Percentiles rank a stretch among this genome's conserved stretches.
Conservation (phyloP, 2,329 filamentous ascomycete genomes). For the Amauroascus niger region DNA sequence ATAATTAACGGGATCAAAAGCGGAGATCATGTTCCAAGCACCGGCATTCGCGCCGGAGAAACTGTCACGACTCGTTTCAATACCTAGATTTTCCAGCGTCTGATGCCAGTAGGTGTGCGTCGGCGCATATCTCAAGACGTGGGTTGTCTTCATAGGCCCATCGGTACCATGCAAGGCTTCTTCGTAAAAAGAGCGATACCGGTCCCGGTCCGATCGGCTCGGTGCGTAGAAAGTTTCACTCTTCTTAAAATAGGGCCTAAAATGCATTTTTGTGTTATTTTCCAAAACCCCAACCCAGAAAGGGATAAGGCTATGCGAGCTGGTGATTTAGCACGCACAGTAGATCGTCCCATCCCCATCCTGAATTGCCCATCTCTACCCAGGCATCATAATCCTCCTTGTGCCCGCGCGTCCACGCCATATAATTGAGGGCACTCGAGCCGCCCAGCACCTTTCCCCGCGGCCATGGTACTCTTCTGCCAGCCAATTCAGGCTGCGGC, state of each 20-base stretch:
- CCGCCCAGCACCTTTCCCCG: constrained; percentile 28
- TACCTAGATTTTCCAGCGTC: constrained; percentile 31
- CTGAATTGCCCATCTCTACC: constrained; percentile 22
- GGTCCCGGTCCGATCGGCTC: constrained; percentile 20
- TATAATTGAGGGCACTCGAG: constrained; percentile 27
- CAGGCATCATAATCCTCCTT: constrained; percentile 27
- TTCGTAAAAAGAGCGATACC: constrained; percentile 22
- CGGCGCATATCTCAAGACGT: constrained; percentile 13
- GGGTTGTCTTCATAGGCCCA: constrained; percentile 30
- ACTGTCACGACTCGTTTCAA: constrained; percentile 31
- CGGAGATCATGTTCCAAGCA: constrained; percentile 28
- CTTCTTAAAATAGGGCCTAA: constrained; percentile 46
- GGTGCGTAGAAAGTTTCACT: constrained; percentile 37
- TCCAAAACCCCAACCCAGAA: background rate
- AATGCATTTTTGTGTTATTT: background rate
- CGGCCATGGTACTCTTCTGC: constrained; percentile 8
- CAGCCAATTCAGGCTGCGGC: constrained; percentile 15
- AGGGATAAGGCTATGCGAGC: background rate
- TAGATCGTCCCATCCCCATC: constrained; percentile 23
- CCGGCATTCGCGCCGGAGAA: constrained; percentile 36
- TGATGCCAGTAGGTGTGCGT: constrained; percentile 40
- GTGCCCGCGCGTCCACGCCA: constrained; percentile 23
- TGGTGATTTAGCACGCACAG: background rate
- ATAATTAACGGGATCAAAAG: constrained; percentile 22
- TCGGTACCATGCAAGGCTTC: constrained; percentile 20